Evolutionary conservation across 2,329 filamentous ascomycete genomes (phyloP).

Genomic region (Penicillium sp.): DNA sequence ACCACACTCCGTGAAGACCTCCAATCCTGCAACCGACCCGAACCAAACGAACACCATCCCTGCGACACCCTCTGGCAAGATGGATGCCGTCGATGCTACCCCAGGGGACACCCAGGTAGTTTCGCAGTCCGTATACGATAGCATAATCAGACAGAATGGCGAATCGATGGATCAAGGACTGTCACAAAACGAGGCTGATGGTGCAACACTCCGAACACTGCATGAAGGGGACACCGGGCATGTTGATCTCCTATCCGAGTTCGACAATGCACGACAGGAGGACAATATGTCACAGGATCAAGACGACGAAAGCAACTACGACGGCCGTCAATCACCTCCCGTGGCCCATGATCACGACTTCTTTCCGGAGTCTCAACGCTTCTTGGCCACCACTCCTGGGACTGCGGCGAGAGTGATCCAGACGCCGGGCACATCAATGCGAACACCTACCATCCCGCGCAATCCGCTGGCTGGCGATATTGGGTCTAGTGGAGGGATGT

Average conservation of each 20-base stretch:
- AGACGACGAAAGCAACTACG: slow-evolving; percentile 39
- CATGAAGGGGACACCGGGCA: slow-evolving; percentile 48
- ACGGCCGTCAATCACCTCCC: slow-evolving; percentile 41
- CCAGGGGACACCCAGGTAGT: slow-evolving; percentile 48
- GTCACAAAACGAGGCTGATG: slow-evolving; percentile 31
- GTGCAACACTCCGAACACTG: slow-evolving; percentile 41
- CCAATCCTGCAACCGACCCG: slow-evolving; percentile 12
- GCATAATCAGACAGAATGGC: slow-evolving; percentile 41
- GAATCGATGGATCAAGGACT: slow-evolving; percentile 29
- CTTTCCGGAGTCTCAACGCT: slow-evolving; percentile 52
- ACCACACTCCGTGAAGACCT: slow-evolving; percentile 15
- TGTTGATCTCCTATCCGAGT: slow-evolving; percentile 45
- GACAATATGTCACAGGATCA: slow-evolving; percentile 53
- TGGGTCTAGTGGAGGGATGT: slow-evolving; percentile 41
- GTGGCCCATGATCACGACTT: slow-evolving; percentile 40
- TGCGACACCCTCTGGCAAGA: slow-evolving; percentile 30
- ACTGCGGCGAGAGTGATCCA: slow-evolving; percentile 39
- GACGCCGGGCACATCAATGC: slow-evolving; percentile 29
- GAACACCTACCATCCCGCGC: slow-evolving; percentile 44
- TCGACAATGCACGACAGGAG: slow-evolving; percentile 32
- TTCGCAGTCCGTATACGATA: slow-evolving; percentile 48
- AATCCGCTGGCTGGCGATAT: slow-evolving; percentile 46
- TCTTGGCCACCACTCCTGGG: slow-evolving; percentile 46
- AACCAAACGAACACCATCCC: slow-evolving; percentile 22
- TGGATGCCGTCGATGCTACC: slow-evolving; percentile 37